Percentiles rank a stretch among this genome's conserved stretches.
phyloP scores from a whole-genome alignment of 2,329 filamentous ascomycete genomes.

The Mycosphaerella arachidis region DNA sequence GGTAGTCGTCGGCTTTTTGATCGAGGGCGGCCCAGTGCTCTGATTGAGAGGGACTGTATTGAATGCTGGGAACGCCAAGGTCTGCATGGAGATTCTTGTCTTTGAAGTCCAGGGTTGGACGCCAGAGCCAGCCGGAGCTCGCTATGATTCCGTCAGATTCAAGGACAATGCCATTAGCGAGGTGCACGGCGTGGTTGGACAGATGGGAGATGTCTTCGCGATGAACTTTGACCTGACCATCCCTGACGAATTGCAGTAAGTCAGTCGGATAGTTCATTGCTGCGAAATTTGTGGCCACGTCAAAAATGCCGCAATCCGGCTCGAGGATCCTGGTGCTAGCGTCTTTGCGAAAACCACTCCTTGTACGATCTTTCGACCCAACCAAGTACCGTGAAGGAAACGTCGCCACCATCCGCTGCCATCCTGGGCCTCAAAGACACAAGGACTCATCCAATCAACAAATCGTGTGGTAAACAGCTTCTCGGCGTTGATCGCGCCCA shows the following conservation, averaged over 20 bases:
- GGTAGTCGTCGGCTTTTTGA: constrained; percentile 8
- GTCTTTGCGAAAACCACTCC: constrained; percentile 7
- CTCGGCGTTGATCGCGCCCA: constrained; percentile 10
- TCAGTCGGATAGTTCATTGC: constrained; percentile 10
- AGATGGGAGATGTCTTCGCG: constrained; percentile 11
- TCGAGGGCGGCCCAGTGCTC: constrained; percentile 7
- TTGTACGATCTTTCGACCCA: constrained; percentile 8
- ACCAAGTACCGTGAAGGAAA: constrained; percentile 10
- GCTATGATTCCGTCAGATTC: constrained; percentile 10
- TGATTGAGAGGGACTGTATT: constrained; percentile 6
- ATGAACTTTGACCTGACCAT: constrained; percentile 11
- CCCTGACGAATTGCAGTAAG: constrained; percentile 10
- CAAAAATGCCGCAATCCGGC: constrained; percentile 11
- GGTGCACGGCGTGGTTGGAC: constrained; percentile 7
- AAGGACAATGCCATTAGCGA: constrained; percentile 4
- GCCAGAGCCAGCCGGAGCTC: constrained; percentile 14
- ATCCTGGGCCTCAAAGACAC: constrained; percentile 7
- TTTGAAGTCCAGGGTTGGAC: constrained; percentile 9
- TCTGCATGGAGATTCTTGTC: constrained; percentile 7
- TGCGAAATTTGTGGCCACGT: constrained; percentile 10
- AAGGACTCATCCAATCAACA: constrained; percentile 10
- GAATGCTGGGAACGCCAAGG: constrained; percentile 10
- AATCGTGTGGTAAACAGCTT: constrained; percentile 11
- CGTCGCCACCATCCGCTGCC: constrained; percentile 13
- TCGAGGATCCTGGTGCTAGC: constrained; percentile 3